Evolutionary conservation across 768 basidiomycete species (phyloP), one percentile per base, ranked within the genome.

Genomic region (Mycena indigotica): DNA sequence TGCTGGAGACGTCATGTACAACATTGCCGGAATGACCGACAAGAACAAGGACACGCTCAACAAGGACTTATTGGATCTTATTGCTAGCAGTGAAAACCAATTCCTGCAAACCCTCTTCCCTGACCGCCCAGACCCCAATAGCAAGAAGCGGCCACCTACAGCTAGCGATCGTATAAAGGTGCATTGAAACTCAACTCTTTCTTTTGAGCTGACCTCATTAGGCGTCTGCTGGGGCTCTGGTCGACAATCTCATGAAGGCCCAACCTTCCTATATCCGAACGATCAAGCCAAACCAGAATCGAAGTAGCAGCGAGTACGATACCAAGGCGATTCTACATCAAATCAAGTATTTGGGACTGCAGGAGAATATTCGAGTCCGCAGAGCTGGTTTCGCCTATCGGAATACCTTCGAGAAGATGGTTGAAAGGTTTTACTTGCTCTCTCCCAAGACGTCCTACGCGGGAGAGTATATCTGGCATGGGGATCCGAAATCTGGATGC

Each of bases 351-450:
- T 88, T 99, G 39, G 97, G 97, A 68, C 75, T 99, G 55, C 94
- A 99, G 71, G 97, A 99, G 73, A 99, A 99, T 69, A 98, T 99
- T 53, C 87, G 97, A 46, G 95, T 99, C 40, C 88, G 97, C 54
- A 84, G 97, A 58, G 97, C 97, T 23, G 97, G 97, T 48, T 99
- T 99, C 69, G 97, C 97, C 0, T 99, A 99, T 72, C 78, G 97
- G 58, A 98, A 98, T 65, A 95, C 96, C 1, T 99, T 99, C 67
- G 93, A 96, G 73, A 98, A 98, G 79, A 94, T 99, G 92, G 92
- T 99, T 35, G 95, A 98, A 72, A 83, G 97, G 60, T 99, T 99
- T 75, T 99, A 98, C 70, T 80, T 99, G 25, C 75, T 99, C 23
- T 98, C 97, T 6, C 90, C 93, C 2, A 85, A 91, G 38, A 97